Conservation (phyloP, 208 protist species). For the Acanthamoeba royreba region DNA sequence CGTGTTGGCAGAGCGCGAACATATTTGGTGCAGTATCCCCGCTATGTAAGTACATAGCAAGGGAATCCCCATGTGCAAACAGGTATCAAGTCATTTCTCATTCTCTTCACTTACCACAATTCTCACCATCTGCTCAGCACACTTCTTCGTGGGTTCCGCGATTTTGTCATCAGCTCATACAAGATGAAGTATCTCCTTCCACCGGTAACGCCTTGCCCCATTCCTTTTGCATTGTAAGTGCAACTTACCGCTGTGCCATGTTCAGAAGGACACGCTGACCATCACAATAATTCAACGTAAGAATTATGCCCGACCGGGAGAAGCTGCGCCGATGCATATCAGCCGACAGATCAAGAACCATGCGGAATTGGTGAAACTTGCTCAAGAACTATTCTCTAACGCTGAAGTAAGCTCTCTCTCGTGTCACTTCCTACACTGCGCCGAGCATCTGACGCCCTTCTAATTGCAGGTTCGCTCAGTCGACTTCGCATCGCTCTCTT, state of each 20-base stretch:
- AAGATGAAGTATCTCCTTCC: not conserved
- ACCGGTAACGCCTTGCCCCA: not conserved
- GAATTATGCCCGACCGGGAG: not conserved
- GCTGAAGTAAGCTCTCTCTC: not conserved
- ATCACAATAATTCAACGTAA: constrained; percentile 4
- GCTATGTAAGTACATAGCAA: not conserved
- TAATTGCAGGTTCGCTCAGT: not conserved
- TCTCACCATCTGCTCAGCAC: not conserved
- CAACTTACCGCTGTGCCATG: not conserved
- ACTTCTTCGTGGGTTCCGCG: not conserved
- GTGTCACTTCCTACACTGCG: too few species aligned
- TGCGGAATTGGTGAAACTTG: not conserved
- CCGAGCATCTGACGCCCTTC: too few species aligned
- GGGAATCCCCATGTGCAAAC: not conserved
- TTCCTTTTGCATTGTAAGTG: not conserved
- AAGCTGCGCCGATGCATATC: not conserved
- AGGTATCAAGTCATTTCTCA: not conserved
- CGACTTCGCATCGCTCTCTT: not conserved
- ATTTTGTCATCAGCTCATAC: not conserved
- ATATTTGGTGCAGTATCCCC: not conserved
- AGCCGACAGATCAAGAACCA: not conserved
- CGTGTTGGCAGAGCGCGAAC: not conserved
- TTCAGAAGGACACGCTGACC: not conserved
- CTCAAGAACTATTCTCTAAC: not conserved
- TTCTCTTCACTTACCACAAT: not conserved